phyloP scores from a whole-genome alignment of 2,329 filamentous ascomycete genomes.

The Botrytis tulipae region DNA sequence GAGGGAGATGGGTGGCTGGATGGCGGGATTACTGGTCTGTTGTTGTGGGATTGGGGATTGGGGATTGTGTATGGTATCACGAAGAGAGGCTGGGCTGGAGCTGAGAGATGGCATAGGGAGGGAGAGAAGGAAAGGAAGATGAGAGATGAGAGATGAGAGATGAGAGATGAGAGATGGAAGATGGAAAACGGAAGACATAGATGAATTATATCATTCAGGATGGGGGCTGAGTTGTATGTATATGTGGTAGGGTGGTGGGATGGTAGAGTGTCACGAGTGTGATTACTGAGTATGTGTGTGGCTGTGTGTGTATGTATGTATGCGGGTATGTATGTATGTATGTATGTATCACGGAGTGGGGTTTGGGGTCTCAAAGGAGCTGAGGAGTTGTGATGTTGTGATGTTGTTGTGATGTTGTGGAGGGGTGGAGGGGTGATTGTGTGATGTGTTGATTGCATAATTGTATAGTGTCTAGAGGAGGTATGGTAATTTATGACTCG shows the following conservation, averaged over 20 bases:
- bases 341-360: not conserved
- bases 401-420: too few species aligned
- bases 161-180: too few species aligned
- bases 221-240: too few species aligned
- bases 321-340: not conserved
- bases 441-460: not conserved
- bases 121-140: too few species aligned
- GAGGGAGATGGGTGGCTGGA: not conserved
- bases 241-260: too few species aligned
- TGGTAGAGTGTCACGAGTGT: too few species aligned
- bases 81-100: not conserved
- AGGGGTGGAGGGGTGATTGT: not conserved
- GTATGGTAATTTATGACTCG: not conserved
- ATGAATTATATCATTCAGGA: too few species aligned
- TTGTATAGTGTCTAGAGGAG: not conserved
- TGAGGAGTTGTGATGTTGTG: not conserved
- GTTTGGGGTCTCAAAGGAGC: not conserved
- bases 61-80: not conserved
- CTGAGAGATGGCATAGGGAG: too few species aligned
- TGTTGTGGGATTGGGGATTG: not conserved
- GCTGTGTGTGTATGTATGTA: not conserved
- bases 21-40: not conserved
- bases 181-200: too few species aligned
- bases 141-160: too few species aligned
- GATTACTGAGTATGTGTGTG: too few species aligned